Percentiles rank a stretch among this genome's conserved stretches.
phyloP scores from a whole-genome alignment of 805 yeast genomes.

The Lipomyces orientalis region DNA sequence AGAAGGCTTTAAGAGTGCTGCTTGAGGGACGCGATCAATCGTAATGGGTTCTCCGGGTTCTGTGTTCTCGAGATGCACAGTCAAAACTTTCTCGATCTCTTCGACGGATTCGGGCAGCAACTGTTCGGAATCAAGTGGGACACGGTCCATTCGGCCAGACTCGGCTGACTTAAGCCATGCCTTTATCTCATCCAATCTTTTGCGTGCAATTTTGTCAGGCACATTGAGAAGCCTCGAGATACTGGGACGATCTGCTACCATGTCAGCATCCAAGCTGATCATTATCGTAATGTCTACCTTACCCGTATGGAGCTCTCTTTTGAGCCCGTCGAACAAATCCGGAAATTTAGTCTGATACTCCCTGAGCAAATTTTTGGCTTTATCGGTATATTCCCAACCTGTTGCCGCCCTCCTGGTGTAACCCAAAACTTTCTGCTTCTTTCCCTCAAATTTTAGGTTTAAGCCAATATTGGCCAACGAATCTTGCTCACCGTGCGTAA shows the following conservation, averaged over 20 bases:
- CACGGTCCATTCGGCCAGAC: slow-evolving; percentile 55
- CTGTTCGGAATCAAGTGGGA: slow-evolving; percentile 77
- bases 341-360: slow-evolving; percentile 70
- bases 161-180: slow-evolving; percentile 51
- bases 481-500: slow-evolving; percentile 59
- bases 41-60: slow-evolving; percentile 49
- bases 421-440: slow-evolving; percentile 84
- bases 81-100: slow-evolving; percentile 67
- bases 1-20: slow-evolving; percentile 78
- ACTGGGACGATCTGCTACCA: slow-evolving; percentile 20
- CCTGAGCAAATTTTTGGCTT: slow-evolving; percentile 69
- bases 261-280: neutral
- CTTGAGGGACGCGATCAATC: slow-evolving; percentile 79
- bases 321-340: slow-evolving; percentile 56
- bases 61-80: slow-evolving; percentile 46
- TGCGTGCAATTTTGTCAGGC: slow-evolving; percentile 41
- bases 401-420: slow-evolving; percentile 68
- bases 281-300: neutral
- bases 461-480: slow-evolving; percentile 72
- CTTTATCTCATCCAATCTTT: slow-evolving; percentile 44
- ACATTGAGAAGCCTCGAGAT: slow-evolving; percentile 13
- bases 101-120: slow-evolving; percentile 68
- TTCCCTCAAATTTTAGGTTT: slow-evolving; percentile 79
- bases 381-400: slow-evolving; percentile 83
- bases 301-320: slow-evolving; percentile 38